Evolutionary conservation across 1,284 basidiomycete species (phyloP), one percentile per base, ranked within the genome.

Genomic region (Leccinum subrobustum): DNA sequence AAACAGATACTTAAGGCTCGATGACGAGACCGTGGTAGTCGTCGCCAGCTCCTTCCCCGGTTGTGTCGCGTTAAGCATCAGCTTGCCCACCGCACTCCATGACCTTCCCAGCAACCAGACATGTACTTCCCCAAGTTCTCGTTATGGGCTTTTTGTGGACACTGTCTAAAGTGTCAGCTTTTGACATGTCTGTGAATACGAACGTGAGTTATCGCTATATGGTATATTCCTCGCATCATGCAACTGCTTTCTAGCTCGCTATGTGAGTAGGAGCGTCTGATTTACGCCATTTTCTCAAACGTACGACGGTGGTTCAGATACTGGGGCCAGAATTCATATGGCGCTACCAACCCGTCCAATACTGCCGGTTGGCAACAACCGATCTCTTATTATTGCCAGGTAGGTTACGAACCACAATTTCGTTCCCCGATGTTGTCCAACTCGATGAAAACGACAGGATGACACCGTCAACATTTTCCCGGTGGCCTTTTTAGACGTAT

Each of bases 401-500:
- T 61, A 52, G 1, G 66, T 60, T 20, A 18, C 14, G 16, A 16
- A 16, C 25, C 11, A n/a, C 7, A 44, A 31, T 6, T 16, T 1
- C 31, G 14, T 54, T 51, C 18, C 6, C 27, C 18, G 11, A 4
- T 20, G 2, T 2, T 20, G 31, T 27, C 1, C 14, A 25, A 25
- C 48, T 44, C 3, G 6, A 50, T 1, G 3, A 37, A 6, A 31
- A 50, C 12, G 27, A 20, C 14, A 72, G 68, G 62, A 60, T 35
- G n/a, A 18, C 18, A 62, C 60, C 6, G 62, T 67, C 4, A 47
- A 69, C 53, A 80, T 76, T 14, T 77, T 88, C 57, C 85, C 86
- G 0, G 67, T 88, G 33, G 85, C 86, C 3, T 89, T 89, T 70
- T 64, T 89, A 56, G 76, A 85, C 64, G 74, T 79, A 25, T 87